Evolutionary conservation across 2,329 filamentous ascomycete genomes (phyloP).

Genomic region (Hypoxylon sp.): DNA sequence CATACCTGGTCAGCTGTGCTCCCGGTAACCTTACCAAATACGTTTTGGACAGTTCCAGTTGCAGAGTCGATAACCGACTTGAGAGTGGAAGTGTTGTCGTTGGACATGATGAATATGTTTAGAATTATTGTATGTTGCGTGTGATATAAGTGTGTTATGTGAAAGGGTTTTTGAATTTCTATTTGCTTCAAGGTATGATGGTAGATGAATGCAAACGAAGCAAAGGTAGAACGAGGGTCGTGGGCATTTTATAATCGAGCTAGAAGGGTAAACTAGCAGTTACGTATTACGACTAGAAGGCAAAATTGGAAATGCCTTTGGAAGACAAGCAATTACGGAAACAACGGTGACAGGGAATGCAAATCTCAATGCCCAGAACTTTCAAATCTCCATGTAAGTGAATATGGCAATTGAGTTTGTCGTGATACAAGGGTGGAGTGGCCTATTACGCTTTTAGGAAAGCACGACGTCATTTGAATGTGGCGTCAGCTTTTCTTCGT

Average conservation of each 20-base stretch:
- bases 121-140: slow-evolving; percentile 36
- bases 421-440: slow-evolving; percentile 21
- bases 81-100: slow-evolving; percentile 77
- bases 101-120: slow-evolving; percentile 57
- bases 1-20: slow-evolving; percentile 75
- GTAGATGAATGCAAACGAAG: neutral
- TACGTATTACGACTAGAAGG: slow-evolving; percentile 18
- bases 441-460: slow-evolving; percentile 46
- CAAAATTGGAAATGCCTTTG: slow-evolving; percentile 14
- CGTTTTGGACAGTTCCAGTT: slow-evolving; percentile 79
- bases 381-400: slow-evolving; percentile 40
- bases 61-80: slow-evolving; percentile 83
- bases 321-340: slow-evolving; percentile 28
- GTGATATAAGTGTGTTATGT: neutral
- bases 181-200: neutral
- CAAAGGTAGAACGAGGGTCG: slow-evolving; percentile 1
- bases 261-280: neutral
- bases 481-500: slow-evolving; percentile 29
- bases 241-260: slow-evolving; percentile 22
- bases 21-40: slow-evolving; percentile 80
- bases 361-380: slow-evolving; percentile 27
- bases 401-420: slow-evolving; percentile 31
- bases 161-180: neutral
- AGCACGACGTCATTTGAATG: slow-evolving; percentile 42
- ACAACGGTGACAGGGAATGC: slow-evolving; percentile 1